A percentile compares a stretch with the other conserved stretches of the same genome.
Evolutionary conservation across 768 basidiomycete genomes (phyloP).

Genomic region (Rhodotorula kratochvilovae): DNA sequence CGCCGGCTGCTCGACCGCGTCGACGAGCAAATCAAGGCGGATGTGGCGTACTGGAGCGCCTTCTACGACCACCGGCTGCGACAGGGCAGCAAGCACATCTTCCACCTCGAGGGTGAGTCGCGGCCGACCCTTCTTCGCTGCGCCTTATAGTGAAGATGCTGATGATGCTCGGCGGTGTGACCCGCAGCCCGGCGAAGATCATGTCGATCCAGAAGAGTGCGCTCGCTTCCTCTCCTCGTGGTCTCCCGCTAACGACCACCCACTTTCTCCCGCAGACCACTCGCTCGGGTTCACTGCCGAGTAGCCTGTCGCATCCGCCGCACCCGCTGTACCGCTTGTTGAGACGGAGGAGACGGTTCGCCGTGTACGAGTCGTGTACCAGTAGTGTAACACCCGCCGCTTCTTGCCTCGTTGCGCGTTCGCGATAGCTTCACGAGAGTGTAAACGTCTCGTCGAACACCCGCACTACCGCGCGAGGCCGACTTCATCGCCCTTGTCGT

Average conservation of each 20-base stretch:
- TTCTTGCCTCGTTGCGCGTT: neutral
- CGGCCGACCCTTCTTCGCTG: neutral
- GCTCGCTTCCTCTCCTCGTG: neutral
- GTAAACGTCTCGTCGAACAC: no score
- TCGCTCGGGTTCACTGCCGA: slow-evolving; percentile 5
- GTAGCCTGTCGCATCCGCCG: neutral
- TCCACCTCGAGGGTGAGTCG: slow-evolving; percentile 66
- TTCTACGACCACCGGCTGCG: slow-evolving; percentile 97
- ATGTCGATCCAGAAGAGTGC: slow-evolving; percentile 58
- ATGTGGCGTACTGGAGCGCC: slow-evolving; percentile 97
- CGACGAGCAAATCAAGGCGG: slow-evolving; percentile 82
- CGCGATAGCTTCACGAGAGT: no score
- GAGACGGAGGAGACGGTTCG: neutral
- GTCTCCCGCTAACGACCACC: rapidly evolving
- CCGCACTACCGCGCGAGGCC: no score
- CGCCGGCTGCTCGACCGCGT: slow-evolving; percentile 79
- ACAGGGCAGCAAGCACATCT: slow-evolving; percentile 87
- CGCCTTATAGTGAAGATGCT: neutral
- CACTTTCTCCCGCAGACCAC: slow-evolving; percentile 6
- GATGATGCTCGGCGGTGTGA: neutral
- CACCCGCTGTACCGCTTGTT: no score
- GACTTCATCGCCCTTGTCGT: neutral
- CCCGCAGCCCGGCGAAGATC: slow-evolving; percentile 75
- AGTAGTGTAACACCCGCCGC: neutral
- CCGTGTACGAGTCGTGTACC: neutral